phyloP scores from a whole-genome alignment of 192 early-diverging fungal genomes.

The Martensiomyces pterosporus region DNA sequence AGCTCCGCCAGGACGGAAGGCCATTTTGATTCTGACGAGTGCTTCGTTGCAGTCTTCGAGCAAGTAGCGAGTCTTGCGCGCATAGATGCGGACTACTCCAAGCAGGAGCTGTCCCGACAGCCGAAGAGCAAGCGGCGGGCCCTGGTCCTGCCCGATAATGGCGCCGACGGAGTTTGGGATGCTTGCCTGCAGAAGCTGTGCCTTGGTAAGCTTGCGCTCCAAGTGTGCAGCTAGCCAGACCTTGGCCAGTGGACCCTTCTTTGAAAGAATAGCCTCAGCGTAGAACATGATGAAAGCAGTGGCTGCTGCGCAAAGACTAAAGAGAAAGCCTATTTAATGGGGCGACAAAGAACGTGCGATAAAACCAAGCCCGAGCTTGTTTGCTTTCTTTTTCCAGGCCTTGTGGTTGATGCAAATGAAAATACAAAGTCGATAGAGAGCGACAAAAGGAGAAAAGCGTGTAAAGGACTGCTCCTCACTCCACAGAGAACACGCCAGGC shows the following conservation, averaged over 20 bases:
- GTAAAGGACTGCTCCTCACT: no score
- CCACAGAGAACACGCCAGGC: no score
- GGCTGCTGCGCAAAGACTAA: background rate
- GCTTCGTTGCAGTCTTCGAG: constrained; percentile 98
- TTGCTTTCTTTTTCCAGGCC: no score
- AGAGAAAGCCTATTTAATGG: background rate
- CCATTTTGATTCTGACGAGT: constrained; percentile 90
- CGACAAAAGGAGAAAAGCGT: no score
- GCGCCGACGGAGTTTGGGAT: constrained; percentile 81
- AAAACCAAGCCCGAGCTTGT: no score
- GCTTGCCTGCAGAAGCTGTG: constrained; percentile 92
- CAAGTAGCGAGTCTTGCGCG: constrained; percentile 92
- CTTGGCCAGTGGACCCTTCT: constrained; percentile 87
- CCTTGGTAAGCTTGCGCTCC: constrained; percentile 95
- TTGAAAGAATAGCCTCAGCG: constrained; percentile 73
- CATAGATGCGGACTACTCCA: constrained; percentile 93
- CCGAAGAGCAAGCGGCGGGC: constrained; percentile 84
- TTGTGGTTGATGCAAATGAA: no score
- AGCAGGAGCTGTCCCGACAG: constrained; percentile 94
- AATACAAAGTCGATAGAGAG: no score
- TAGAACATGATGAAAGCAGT: constrained; percentile 79
- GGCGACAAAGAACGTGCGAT: background rate
- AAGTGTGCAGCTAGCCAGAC: constrained; percentile 98
- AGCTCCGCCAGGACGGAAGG: constrained; percentile 66
- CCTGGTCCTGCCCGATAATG: constrained; percentile 72